Base-by-base conservation (phyloP, 2,329 filamentous ascomycete species). In the Colletotrichum euphorbiae region DNA sequence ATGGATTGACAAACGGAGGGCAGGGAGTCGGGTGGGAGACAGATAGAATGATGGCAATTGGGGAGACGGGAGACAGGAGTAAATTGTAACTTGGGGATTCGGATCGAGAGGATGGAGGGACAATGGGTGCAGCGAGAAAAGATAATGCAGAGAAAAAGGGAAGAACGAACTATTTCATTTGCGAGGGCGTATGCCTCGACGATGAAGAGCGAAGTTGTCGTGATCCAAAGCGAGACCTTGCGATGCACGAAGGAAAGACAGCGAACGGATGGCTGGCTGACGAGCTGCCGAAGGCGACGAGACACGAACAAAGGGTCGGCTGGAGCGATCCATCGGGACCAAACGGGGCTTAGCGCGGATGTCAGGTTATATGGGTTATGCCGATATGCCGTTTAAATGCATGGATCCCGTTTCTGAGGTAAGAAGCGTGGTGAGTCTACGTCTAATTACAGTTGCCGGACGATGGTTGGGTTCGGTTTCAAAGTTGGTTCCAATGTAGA, bases 111-210 rank as follows among this genome's bases (percentile, higher is more conserved):
- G 21, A 62, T 65, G 66, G 51, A 62, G 64, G 59, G 46, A 61
- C 58, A 70, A 68, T 65, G 52, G 62, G 60, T 59, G 52, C 59
- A 36, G 42, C 42, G 28, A 67, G 54, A 50, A 69, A 69, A 62
- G 67, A 67, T 60, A 51, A 58, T 61, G 67, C 55, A 62, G 55
- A 56, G 62, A 58, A 71, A 62, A 64, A 60, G 64, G 70, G 65
- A 56, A 62, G 51, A 70, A 71, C 71, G 69, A 72, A 72, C 71
- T 71, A 61, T 71, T 66, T 67, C 51, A 24, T 52, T 62, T 62
- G 67, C 50, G 63, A 67, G 67, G 64, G 51, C 67, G 28, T 52
- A 61, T 52, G 63, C 56, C 67, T 69, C 67, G 56, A 69, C 62
- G 67, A 69, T 62, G 56, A 56, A 62, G 63, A 28, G 66, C 40